Evolutionary conservation across 2,329 filamentous ascomycete genomes (phyloP).

Genomic region (Arthroderma uncinatum): DNA sequence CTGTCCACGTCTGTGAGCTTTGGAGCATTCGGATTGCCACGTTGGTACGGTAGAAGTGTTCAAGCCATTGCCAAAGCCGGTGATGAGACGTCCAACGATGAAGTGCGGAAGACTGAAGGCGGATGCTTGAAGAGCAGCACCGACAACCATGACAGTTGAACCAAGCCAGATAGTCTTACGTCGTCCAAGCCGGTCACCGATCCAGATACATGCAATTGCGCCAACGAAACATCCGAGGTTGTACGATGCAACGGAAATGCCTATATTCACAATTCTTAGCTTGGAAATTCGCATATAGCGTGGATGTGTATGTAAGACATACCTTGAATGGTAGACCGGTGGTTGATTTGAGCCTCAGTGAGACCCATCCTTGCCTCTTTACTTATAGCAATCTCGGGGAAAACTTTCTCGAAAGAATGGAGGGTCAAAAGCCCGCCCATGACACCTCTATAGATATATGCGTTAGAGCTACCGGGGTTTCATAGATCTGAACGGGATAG

Average conservation of each 20-base stretch:
- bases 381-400: conserved; percentile 45
- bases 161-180: conserved; percentile 41
- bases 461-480: conserved; percentile 11
- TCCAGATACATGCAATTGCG: conserved; percentile 40
- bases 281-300: background rate
- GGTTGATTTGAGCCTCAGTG: conserved; percentile 25
- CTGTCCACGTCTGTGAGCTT: conserved; percentile 41
- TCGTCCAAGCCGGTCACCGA: conserved; percentile 43
- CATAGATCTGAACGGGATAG: background rate
- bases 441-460: conserved; percentile 41
- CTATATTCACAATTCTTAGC: conserved; percentile 16
- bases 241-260: conserved; percentile 34
- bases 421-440: conserved; percentile 67
- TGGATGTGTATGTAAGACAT: background rate
- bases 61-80: conserved; percentile 43
- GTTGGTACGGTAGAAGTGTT: conserved; percentile 44
- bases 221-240: conserved; percentile 43
- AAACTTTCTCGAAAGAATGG: conserved; percentile 45
- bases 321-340: conserved; percentile 40
- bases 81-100: conserved; percentile 42
- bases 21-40: conserved; percentile 43
- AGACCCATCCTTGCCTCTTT: conserved; percentile 24
- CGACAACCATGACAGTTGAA: conserved; percentile 41
- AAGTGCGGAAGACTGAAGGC: conserved; percentile 40
- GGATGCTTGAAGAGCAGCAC: conserved; percentile 39